phyloP scores from a whole-genome alignment of 2,329 filamentous ascomycete genomes.

The Fusarium vanettenii region DNA sequence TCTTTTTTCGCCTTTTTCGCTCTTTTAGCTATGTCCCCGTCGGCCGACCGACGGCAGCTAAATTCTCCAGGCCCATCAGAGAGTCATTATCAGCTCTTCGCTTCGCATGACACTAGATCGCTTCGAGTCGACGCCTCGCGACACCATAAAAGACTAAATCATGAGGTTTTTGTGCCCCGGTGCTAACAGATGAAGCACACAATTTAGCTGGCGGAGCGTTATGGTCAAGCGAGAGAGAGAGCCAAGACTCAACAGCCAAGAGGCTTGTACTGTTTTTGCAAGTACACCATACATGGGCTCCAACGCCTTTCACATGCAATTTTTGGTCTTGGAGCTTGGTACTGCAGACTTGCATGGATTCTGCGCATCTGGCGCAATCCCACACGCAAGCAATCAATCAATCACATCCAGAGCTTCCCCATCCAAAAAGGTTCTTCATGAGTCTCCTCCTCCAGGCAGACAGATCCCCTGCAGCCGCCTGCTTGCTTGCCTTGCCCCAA shows the following conservation, averaged over 20 bases:
- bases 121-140: constrained; percentile 11
- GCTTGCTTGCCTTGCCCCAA: constrained; percentile 1
- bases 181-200: constrained; percentile 17
- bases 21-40: neutral
- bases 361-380: neutral
- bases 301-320: neutral
- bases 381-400: neutral
- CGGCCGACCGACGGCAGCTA: constrained; percentile 19
- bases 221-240: neutral
- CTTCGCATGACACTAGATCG: constrained; percentile 5
- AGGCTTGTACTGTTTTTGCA: neutral
- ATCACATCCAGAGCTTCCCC: neutral
- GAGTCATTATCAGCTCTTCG: neutral
- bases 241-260: neutral
- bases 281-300: neutral
- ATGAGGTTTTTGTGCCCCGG: constrained; percentile 5
- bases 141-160: constrained; percentile 16
- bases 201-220: constrained; percentile 22
- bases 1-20: neutral
- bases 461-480: neutral
- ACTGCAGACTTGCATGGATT: constrained; percentile 5
- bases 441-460: neutral
- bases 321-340: neutral
- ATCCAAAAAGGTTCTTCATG: constrained; percentile 3
- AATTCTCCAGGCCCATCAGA: neutral